Evolutionary conservation across 352 stramenopile genomes (phyloP).

Genomic region (Pythium rhizo-oryzae): DNA sequence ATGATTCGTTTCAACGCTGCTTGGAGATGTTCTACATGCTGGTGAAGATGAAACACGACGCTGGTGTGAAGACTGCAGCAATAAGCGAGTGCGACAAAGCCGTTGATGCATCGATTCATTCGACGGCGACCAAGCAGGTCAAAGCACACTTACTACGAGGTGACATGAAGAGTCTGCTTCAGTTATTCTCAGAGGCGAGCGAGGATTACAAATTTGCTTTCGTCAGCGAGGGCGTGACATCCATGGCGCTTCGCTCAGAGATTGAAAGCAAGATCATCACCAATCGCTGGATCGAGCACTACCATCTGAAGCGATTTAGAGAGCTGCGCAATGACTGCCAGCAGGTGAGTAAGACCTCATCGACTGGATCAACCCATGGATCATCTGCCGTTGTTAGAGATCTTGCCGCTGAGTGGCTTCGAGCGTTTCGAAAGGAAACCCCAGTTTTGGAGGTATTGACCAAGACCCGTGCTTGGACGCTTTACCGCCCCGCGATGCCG

Average conservation of each 20-base stretch:
- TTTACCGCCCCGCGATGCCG: neutral
- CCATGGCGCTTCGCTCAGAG: conserved; percentile 1
- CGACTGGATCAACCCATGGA: neutral
- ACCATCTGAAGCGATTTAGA: conserved; percentile 44
- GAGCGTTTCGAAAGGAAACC: conserved; percentile 20
- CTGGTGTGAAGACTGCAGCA: neutral
- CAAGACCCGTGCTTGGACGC: conserved; percentile 23
- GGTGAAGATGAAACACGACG: conserved; percentile 12
- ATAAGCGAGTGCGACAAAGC: conserved; percentile 1
- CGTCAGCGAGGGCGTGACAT: neutral
- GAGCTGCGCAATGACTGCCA: conserved; percentile 42
- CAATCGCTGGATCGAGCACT: conserved; percentile 62
- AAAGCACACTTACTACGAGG: conserved; percentile 2
- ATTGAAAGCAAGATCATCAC: conserved; percentile 46
- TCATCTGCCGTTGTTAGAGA: neutral
- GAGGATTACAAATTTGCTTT: conserved; percentile 43
- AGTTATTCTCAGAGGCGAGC: conserved; percentile 29
- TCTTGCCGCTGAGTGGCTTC: conserved; percentile 24
- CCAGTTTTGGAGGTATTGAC: conserved; percentile 21
- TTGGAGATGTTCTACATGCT: conserved; percentile 9
- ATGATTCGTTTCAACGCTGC: conserved; percentile 1
- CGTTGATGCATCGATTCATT: neutral
- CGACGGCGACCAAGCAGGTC: neutral
- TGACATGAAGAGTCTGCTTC: conserved; percentile 7
- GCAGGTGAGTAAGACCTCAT: neutral